phyloP scores from a whole-genome alignment of 2,329 filamentous ascomycete species.

The Xylariomycetidae sp. region DNA sequence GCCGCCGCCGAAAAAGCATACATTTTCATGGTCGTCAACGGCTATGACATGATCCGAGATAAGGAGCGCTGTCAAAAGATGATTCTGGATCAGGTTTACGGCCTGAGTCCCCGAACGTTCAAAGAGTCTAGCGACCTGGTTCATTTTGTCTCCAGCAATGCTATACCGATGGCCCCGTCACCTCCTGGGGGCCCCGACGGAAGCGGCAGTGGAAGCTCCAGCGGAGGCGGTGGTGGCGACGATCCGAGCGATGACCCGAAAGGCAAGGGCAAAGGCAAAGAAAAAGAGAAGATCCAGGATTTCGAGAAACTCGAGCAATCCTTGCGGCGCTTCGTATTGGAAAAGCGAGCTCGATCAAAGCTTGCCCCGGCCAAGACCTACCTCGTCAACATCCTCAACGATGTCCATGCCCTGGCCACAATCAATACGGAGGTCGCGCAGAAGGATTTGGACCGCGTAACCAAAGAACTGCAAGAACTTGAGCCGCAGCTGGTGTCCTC shows the following conservation, averaged over 20 bases:
- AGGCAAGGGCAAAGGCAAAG: slow-evolving; percentile 77
- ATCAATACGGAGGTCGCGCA: slow-evolving; percentile 86
- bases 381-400: slow-evolving; percentile 84
- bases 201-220: slow-evolving; percentile 45
- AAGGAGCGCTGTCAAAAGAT: slow-evolving; percentile 86
- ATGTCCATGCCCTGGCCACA: slow-evolving; percentile 73
- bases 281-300: slow-evolving; percentile 79
- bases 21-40: slow-evolving; percentile 98
- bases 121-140: slow-evolving; percentile 91
- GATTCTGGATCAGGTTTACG: slow-evolving; percentile 83
- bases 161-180: slow-evolving; percentile 67
- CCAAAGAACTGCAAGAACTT: slow-evolving; percentile 70
- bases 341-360: slow-evolving; percentile 93
- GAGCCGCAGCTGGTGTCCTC: slow-evolving; percentile 82
- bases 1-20: slow-evolving; percentile 96
- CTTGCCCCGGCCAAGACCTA: slow-evolving; percentile 94
- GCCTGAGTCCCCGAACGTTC: slow-evolving; percentile 84
- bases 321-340: slow-evolving; percentile 84
- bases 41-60: slow-evolving; percentile 89
- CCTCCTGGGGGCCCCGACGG: slow-evolving; percentile 50
- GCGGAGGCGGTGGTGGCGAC: slow-evolving; percentile 51
- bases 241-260: slow-evolving; percentile 54
- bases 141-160: slow-evolving; percentile 96
- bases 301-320: slow-evolving; percentile 88
- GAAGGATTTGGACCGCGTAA: slow-evolving; percentile 77